phyloP scores from a whole-genome alignment of 768 basidiomycete genomes.

The Trametes meyenii region DNA sequence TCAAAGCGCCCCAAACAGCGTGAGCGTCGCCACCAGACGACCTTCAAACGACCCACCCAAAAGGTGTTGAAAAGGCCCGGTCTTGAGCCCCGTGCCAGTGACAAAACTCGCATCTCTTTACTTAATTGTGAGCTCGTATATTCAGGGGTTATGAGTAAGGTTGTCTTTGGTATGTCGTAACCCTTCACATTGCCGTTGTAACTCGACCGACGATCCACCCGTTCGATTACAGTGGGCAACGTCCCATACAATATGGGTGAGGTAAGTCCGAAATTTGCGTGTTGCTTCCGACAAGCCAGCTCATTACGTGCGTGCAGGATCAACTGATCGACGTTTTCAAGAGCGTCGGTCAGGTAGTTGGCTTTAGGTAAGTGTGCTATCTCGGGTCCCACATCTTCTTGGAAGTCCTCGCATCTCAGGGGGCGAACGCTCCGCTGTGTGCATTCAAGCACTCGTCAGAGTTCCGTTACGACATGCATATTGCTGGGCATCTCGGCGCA shows the following conservation, averaged over 20 bases:
- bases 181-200: not conserved
- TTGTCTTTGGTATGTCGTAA: not conserved
- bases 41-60: no score
- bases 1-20: no score
- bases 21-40: no score
- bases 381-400: not conserved
- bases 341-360: slow-evolving; percentile 84
- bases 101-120: no score
- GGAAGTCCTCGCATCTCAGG: not conserved
- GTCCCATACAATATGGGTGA: slow-evolving; percentile 91
- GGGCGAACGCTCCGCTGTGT: not conserved
- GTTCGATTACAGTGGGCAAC: slow-evolving; percentile 69
- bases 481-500: no score
- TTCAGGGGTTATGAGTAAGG: not conserved
- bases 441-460: no score
- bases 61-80: no score
- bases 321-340: slow-evolving; percentile 88
- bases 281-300: slow-evolving; percentile 8
- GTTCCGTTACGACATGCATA: no score
- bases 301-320: slow-evolving; percentile 45
- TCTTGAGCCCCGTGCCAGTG: no score
- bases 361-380: slow-evolving; percentile 63
- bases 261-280: slow-evolving; percentile 37
- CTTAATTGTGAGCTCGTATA: no score
- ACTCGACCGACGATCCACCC: not conserved